Percentiles rank a stretch among this genome's conserved stretches.
Conservation (phyloP, 2,329 filamentous ascomycete genomes). For the Aspergillus fischeri region DNA sequence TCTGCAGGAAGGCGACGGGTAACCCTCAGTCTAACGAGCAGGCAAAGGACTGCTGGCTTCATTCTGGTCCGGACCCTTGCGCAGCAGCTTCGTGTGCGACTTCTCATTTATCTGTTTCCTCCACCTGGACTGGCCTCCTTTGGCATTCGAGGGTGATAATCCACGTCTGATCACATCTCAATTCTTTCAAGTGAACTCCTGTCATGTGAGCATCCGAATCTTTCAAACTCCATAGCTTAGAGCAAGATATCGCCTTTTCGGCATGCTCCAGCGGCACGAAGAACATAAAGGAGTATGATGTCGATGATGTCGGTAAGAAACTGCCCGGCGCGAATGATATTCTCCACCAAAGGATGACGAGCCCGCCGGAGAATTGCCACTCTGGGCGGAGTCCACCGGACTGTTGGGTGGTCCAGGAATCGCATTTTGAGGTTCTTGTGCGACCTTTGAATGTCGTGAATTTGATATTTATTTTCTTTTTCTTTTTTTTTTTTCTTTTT, state of each 20-base stretch:
- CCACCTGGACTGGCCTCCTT: no score
- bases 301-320: background rate
- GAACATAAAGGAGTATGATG: background rate
- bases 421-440: background rate
- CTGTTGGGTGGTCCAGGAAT: background rate
- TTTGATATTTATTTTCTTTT: background rate
- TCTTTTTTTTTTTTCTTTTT: background rate
- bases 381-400: slow-evolving; percentile 6
- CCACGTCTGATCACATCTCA: background rate
- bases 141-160: no score
- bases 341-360: slow-evolving; percentile 19
- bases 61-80: background rate
- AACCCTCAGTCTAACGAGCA: background rate
- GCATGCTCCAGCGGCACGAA: background rate
- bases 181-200: background rate
- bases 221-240: background rate
- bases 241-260: background rate
- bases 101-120: background rate
- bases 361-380: slow-evolving; percentile 26
- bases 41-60: background rate
- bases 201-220: background rate
- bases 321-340: slow-evolving; percentile 1
- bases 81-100: background rate
- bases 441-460: background rate
- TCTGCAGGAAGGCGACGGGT: background rate